Conservation (phyloP, 257 asterid species). For the Voacanga thouarsii region DNA sequence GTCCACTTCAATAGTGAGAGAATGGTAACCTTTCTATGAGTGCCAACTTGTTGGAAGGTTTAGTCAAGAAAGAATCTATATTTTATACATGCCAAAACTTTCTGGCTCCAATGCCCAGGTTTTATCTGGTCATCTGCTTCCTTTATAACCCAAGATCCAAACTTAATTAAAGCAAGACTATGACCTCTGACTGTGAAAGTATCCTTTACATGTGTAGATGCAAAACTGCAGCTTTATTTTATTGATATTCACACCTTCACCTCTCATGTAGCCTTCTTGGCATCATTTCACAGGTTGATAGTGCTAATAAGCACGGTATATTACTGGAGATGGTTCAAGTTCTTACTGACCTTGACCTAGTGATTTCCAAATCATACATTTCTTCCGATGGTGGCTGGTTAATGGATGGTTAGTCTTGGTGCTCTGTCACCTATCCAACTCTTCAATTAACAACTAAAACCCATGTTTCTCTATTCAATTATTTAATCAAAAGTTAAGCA, state of each 20-base stretch:
- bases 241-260: background rate
- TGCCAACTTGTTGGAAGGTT: background rate
- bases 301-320: constrained; percentile 84
- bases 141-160: background rate
- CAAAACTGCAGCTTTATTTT: background rate
- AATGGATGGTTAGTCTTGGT: constrained; percentile 74
- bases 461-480: background rate
- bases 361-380: constrained; percentile 83
- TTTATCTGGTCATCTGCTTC: background rate
- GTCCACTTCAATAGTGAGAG: background rate
- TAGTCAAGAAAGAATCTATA: background rate
- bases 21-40: background rate
- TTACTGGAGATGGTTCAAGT: constrained; percentile 92
- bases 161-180: constrained; percentile 12
- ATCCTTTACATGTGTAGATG: constrained; percentile 21
- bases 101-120: background rate
- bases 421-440: background rate
- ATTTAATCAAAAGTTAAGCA: background rate
- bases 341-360: constrained; percentile 78
- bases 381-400: constrained; percentile 95
- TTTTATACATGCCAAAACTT: background rate
- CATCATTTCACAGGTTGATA: constrained; percentile 55
- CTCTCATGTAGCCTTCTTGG: constrained; percentile 1
- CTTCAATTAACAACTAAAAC: background rate
- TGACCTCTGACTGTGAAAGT: constrained; percentile 26